Evolutionary conservation across 805 yeast genomes (phyloP), one percentile per base, ranked within the genome.

Genomic region (Trichomonascus vanleenenianus): DNA sequence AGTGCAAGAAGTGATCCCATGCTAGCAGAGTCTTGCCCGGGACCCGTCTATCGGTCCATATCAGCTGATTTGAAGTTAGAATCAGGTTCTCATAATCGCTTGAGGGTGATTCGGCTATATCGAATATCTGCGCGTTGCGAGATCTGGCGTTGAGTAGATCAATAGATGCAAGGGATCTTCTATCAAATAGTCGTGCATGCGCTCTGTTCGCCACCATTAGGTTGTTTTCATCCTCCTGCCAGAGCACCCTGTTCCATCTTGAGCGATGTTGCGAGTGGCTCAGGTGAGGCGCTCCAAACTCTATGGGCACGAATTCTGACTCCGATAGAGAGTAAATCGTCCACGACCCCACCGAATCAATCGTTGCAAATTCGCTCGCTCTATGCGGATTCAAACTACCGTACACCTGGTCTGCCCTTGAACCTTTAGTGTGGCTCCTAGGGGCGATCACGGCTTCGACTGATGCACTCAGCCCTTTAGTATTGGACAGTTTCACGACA

Each of bases 1-100:
- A 68, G 37, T 73, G 71, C 18, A 83, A 61, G 49, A 65, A 75
- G 60, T 87, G 96, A 49, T 80, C 82, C 89, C 94, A 84, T 0
- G 89, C 74, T 1, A 86, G 55, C 2, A 76, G 48, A 47, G 83
- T 69, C 27, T 63, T 63, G n/a, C 76, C 56, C 2, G 63, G 60
- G 7, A 51, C 56, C 1, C 64, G 62, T 12, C 52, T 44, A 14
- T 58, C 58, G 15, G 81, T 53, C 71, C 88, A 65, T 0, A 78
- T 72, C 6, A 88, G 43, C 54, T 84, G 89, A 46, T 73, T 75
- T 0, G 87, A 73, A 0, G 95, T 85, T 22, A 87, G 62, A 4
- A 84, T 54, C 35, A 83, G 71, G 2, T 73, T 63, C 48, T 70
- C 66, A 2, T 63, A 52, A 7, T 59, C 68, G 34, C 56, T 56